A percentile compares a stretch with the other conserved stretches of the same genome.
Evolutionary conservation across 371 early-diverging fungal species (phyloP).

Genomic region (Mucor mucedo): DNA sequence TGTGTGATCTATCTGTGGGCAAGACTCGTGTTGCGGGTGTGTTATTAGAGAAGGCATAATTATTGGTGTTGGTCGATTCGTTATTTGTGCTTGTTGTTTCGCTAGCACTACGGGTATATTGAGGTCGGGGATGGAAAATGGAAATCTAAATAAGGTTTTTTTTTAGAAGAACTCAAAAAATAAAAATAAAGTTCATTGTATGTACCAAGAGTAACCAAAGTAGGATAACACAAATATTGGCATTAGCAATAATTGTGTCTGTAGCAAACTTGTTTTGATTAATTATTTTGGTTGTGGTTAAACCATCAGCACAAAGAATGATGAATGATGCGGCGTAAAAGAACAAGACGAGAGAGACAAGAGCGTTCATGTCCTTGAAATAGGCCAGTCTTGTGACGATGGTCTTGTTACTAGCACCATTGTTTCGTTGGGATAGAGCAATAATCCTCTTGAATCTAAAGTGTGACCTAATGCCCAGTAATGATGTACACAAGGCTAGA

Average conservation of each 20-base stretch:
- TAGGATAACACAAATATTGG: constrained; percentile 35
- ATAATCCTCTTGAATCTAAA: constrained; percentile 39
- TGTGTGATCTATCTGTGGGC: constrained; percentile 5
- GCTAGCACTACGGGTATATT: constrained; percentile 17
- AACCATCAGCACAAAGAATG: constrained; percentile 51
- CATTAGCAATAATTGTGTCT: constrained; percentile 46
- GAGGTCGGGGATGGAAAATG: constrained; percentile 50
- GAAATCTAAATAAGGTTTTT: constrained; percentile 31
- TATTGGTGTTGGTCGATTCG: constrained; percentile 10
- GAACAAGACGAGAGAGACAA: constrained; percentile 36
- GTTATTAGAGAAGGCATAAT: not conserved
- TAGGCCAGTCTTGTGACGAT: constrained; percentile 30
- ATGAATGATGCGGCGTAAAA: constrained; percentile 38
- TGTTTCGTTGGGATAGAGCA: constrained; percentile 21
- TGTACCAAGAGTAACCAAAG: constrained; percentile 32
- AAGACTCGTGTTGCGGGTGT: too few relatives aligned
- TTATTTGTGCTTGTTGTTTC: constrained; percentile 3
- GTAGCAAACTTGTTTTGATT: constrained; percentile 50
- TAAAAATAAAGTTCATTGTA: not conserved
- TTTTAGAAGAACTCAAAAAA: not conserved
- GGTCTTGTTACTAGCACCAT: constrained; percentile 9
- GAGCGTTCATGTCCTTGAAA: constrained; percentile 53
- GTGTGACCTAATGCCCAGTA: constrained; percentile 42
- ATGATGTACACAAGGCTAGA: constrained; percentile 26
- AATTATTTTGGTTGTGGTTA: constrained; percentile 34